These are phyloP conservation scores for Penicillium soppii DNA, from an alignment of 495 filamentous ascomycete genomes.

Conservation along the genomic window DNA sequence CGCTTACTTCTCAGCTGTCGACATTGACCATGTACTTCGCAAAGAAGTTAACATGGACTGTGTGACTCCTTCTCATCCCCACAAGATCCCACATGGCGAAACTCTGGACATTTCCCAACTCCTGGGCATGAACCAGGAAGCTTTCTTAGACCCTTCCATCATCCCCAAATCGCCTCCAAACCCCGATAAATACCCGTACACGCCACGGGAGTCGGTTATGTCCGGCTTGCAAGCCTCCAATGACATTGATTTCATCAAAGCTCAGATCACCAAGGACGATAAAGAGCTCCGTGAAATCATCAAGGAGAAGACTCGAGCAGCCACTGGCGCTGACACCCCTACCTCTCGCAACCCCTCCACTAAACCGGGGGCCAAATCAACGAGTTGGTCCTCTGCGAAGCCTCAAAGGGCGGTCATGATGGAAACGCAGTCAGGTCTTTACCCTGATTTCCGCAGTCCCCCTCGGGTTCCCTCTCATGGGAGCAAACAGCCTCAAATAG, in stretches of 20 bases:
- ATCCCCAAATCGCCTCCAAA: slow-evolving; percentile 51
- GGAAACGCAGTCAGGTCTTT: slow-evolving; percentile 42
- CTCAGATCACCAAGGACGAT: slow-evolving; percentile 78
- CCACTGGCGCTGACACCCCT: slow-evolving; percentile 13
- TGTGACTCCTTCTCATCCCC: slow-evolving; percentile 80
- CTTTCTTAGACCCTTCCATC: slow-evolving; percentile 64
- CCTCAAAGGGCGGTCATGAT: slow-evolving; percentile 50
- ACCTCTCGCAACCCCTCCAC: slow-evolving; percentile 13
- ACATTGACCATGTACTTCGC: slow-evolving; percentile 88
- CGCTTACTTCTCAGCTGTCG: slow-evolving; percentile 93
- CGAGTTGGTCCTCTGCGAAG: slow-evolving; percentile 23
- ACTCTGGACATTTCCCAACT: slow-evolving; percentile 75
- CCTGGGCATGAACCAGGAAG: slow-evolving; percentile 62
- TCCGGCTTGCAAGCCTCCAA: slow-evolving; percentile 53
- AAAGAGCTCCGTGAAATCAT: slow-evolving; percentile 73
- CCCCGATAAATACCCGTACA: slow-evolving; percentile 63
- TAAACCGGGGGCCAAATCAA: slow-evolving; percentile 24
- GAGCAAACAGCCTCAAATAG: slow-evolving; percentile 30
- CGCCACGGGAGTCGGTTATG: slow-evolving; percentile 77
- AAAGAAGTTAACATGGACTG: slow-evolving; percentile 99
- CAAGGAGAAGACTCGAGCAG: slow-evolving; percentile 45
- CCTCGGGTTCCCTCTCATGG: slow-evolving; percentile 16
- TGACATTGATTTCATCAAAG: slow-evolving; percentile 67
- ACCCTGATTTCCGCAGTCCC: slow-evolving; percentile 32
- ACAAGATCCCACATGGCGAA: slow-evolving; percentile 81